These are phyloP conservation scores for Botryotinia globosa DNA, from an alignment of 2,329 filamentous ascomycete genomes.

Conservation along the genomic window DNA sequence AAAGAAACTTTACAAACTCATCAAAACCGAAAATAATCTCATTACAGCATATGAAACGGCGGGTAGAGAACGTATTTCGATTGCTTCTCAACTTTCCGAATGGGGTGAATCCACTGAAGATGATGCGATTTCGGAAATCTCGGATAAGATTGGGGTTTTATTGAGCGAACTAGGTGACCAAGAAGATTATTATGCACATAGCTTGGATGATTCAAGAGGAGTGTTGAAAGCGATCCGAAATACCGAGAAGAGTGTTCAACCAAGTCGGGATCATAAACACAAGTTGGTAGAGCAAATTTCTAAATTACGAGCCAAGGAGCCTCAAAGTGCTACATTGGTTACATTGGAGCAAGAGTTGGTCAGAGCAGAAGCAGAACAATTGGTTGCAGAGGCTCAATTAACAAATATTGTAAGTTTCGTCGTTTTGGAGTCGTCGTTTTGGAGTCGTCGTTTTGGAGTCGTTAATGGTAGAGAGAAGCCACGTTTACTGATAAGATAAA, in stretches of 20 bases:
- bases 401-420: constrained; percentile 75
- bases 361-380: constrained; percentile 88
- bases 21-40: constrained; percentile 91
- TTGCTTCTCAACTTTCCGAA: constrained; percentile 88
- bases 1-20: constrained; percentile 83
- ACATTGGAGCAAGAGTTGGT: constrained; percentile 95
- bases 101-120: constrained; percentile 94
- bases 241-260: constrained; percentile 93
- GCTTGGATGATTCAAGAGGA: constrained; percentile 78
- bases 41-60: constrained; percentile 82
- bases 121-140: constrained; percentile 82
- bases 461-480: neutral
- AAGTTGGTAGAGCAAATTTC: constrained; percentile 93
- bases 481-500: neutral
- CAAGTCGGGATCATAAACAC: constrained; percentile 78
- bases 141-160: constrained; percentile 92
- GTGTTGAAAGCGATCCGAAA: constrained; percentile 91
- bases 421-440: neutral
- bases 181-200: constrained; percentile 83
- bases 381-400: constrained; percentile 94
- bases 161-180: constrained; percentile 91
- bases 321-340: constrained; percentile 74
- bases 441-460: neutral
- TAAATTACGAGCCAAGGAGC: constrained; percentile 88
- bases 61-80: constrained; percentile 76